These are phyloP conservation scores for Sordaria brevicollis DNA, from an alignment of 495 filamentous ascomycete genomes.

Conservation along the genomic window DNA sequence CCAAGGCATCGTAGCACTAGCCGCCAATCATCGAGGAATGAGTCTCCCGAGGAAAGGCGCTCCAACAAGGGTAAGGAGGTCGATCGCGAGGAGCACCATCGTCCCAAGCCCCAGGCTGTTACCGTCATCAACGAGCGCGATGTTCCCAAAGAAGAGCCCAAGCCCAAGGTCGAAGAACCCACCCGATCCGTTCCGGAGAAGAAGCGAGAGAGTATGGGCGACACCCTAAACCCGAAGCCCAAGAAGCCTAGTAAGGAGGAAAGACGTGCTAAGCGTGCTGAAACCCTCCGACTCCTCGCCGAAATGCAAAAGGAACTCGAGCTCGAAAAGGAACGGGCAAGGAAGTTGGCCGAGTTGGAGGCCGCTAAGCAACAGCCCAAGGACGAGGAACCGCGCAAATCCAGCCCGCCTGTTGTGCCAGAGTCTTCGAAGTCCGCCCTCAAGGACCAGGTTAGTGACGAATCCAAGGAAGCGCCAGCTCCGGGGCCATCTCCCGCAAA, in stretches of 20 bases:
- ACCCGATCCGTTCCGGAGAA: conserved; percentile 2
- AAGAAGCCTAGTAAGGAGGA: conserved; percentile 18
- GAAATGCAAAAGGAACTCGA: conserved; percentile 20
- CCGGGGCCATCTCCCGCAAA: conserved; percentile 5
- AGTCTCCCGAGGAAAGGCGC: conserved; percentile 13
- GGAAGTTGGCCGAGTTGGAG: conserved; percentile 7
- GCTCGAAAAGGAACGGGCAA: conserved; percentile 14
- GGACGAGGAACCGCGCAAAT: not conserved
- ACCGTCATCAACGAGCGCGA: conserved; percentile 22
- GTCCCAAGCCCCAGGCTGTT: conserved; percentile 11
- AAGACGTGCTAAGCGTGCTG: conserved; percentile 12
- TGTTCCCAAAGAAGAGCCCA: conserved; percentile 14
- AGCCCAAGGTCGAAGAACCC: conserved; percentile 5
- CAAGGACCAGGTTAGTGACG: conserved; percentile 6
- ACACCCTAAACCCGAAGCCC: not conserved
- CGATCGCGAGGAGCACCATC: conserved; percentile 12
- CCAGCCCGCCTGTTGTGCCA: not conserved
- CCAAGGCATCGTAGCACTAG: not conserved
- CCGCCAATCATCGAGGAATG: not conserved
- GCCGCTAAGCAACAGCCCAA: not conserved
- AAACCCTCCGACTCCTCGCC: conserved; percentile 14
- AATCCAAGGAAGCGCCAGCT: conserved; percentile 6
- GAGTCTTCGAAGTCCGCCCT: not conserved
- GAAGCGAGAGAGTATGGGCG: conserved; percentile 9
- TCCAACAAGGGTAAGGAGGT: conserved; percentile 12